phyloP scores from a whole-genome alignment of 2,329 filamentous ascomycete species.

The Eutypa lata region DNA sequence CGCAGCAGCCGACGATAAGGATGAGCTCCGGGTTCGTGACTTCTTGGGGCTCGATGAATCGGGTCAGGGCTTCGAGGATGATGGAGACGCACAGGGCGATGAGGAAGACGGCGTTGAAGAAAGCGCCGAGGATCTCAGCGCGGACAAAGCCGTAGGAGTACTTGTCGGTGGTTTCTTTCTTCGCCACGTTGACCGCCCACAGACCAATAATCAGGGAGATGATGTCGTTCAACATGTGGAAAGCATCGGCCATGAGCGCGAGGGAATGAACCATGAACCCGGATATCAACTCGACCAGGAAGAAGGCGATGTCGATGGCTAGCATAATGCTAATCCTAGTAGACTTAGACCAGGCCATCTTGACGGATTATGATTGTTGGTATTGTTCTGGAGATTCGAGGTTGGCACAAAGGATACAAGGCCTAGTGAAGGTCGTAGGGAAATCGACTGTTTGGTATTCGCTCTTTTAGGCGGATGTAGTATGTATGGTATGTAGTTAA shows the following conservation, averaged over 20 bases:
- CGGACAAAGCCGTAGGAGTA: conserved; percentile 98
- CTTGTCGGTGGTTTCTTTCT: conserved; percentile 79
- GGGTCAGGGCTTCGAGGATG: conserved; percentile 88
- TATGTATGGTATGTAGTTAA: too few relatives aligned
- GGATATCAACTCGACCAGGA: conserved; percentile 80
- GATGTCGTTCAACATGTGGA: conserved; percentile 99
- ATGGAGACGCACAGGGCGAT: conserved; percentile 96
- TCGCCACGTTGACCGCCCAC: conserved; percentile 91
- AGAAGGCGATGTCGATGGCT: conserved; percentile 84
- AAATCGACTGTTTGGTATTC: too few relatives aligned
- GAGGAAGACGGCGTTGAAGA: conserved; percentile 96
- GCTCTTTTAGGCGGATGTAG: too few relatives aligned
- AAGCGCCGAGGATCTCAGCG: conserved; percentile 91
- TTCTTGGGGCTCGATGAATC: conserved; percentile 86
- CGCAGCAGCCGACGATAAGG: conserved; percentile 82
- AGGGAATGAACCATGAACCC: conserved; percentile 88
- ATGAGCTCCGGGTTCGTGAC: conserved; percentile 84
- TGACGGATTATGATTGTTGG: conserved; percentile 9
- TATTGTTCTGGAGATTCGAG: conserved; percentile 4
- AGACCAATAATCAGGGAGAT: conserved; percentile 88
- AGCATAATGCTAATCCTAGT: conserved; percentile 91
- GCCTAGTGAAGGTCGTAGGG: too few relatives aligned
- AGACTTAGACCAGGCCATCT: conserved; percentile 87
- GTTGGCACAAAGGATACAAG: not conserved
- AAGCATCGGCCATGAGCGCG: conserved; percentile 92